These are phyloP conservation scores for Zasmidium cellare DNA, from an alignment of 2,329 filamentous ascomycete species.

Conservation along the genomic window DNA sequence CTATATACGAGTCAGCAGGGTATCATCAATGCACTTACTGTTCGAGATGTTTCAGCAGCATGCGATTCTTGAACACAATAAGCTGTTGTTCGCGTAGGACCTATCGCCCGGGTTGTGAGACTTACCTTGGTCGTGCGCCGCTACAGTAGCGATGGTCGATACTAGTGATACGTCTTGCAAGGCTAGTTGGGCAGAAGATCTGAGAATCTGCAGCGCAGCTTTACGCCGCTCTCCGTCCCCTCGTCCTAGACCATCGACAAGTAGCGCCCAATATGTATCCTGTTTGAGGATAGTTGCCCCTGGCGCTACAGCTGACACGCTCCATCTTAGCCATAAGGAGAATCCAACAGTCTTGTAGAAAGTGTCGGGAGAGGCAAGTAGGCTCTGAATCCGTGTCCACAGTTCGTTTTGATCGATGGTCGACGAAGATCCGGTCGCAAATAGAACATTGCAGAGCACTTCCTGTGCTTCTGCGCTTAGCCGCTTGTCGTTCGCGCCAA, in stretches of 20 bases:
- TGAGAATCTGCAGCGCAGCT: slow-evolving; percentile 47
- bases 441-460: slow-evolving; percentile 7
- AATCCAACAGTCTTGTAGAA: slow-evolving; percentile 22
- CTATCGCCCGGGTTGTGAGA: neutral
- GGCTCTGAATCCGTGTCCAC: slow-evolving; percentile 17
- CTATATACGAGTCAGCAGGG: slow-evolving; percentile 10
- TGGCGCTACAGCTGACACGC: slow-evolving; percentile 7
- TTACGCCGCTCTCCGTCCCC: slow-evolving; percentile 50
- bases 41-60: neutral
- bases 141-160: neutral
- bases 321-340: slow-evolving; percentile 30
- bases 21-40: neutral
- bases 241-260: slow-evolving; percentile 40
- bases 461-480: slow-evolving; percentile 14
- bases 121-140: neutral
- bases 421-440: neutral
- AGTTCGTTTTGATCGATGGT: slow-evolving; percentile 7
- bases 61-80: neutral
- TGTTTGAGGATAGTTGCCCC: slow-evolving; percentile 11
- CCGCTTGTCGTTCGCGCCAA: slow-evolving; percentile 10
- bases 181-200: slow-evolving; percentile 39
- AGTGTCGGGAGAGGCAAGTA: slow-evolving; percentile 9
- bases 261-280: slow-evolving; percentile 41
- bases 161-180: slow-evolving; percentile 10
- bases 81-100: slow-evolving; percentile 1